Percentiles rank a stretch among this genome's conserved stretches.
Evolutionary conservation across 2,329 filamentous ascomycete species (phyloP).

Genomic region (Pseudogymnoascus sp.): DNA sequence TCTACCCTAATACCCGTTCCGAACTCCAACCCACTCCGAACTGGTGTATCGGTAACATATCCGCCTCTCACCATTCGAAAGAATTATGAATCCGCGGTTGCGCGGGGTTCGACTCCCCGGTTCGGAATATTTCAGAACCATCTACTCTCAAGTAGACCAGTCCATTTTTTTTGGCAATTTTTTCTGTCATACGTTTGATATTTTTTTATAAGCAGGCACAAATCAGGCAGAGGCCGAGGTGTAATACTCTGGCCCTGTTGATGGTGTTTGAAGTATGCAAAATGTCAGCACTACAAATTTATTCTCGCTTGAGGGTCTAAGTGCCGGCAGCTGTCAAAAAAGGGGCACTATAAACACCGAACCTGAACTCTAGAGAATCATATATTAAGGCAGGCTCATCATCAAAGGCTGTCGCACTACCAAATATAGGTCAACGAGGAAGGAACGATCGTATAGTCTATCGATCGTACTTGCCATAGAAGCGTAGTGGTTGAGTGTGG

Average conservation of each 20-base stretch:
- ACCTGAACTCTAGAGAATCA: not conserved
- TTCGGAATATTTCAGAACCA: conserved; percentile 14
- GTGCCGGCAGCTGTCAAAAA: not conserved
- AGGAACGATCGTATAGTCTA: not conserved
- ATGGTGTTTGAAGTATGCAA: not conserved
- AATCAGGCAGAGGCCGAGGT: not conserved
- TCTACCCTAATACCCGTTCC: not conserved
- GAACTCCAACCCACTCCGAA: conserved; percentile 10
- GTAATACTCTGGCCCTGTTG: not conserved
- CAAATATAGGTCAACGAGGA: not conserved
- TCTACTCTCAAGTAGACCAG: conserved; percentile 5
- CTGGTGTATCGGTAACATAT: conserved; percentile 15
- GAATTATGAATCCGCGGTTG: conserved; percentile 11
- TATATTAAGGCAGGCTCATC: not conserved
- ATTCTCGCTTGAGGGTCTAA: not conserved
- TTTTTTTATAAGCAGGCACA: not conserved
- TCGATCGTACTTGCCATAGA: not conserved
- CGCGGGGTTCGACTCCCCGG: conserved; percentile 14
- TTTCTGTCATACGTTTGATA: not conserved
- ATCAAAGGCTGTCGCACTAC: not conserved
- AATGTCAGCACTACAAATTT: not conserved
- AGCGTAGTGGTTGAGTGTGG: not conserved
- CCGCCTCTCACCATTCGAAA: conserved; percentile 10
- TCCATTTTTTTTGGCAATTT: conserved; percentile 11
- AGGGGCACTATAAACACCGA: not conserved